Base-by-base conservation (phyloP, 2,329 filamentous ascomycete genomes). In the Botrytis medusae region DNA sequence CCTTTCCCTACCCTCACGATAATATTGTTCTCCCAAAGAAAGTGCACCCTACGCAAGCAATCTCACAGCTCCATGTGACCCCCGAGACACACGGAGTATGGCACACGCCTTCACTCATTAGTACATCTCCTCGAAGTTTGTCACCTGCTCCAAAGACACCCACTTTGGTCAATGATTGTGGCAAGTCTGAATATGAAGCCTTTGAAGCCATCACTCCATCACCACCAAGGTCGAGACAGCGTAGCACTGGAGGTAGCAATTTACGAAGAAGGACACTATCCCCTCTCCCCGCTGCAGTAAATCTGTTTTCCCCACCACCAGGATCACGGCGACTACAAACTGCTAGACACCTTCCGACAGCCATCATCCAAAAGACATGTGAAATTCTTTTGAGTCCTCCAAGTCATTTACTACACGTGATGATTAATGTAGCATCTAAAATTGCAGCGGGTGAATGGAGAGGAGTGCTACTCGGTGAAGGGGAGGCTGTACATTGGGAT, bases 361-460 rank as follows among this genome's bases (percentile, higher is more conserved):
- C 90, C 4, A 87, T 97, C 44, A 87, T 97, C 40, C 88, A 91
- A 72, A 95, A 93, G 82, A 94, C 94, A 0, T 90, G 89, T 75
- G 90, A 93, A 69, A 87, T 96, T 44, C 86, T 97, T 6, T 84
- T 97, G 22, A 90, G 92, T 0, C 94, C 94, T n/a, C 94, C 95
- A 0, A 88, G 91, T 48, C 90, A 95, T 78, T 87, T 97, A 2
- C 88, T 97, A 51, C 86, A 89, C 40, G 85, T 97, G 59, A 94
- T 97, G 86, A 87, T 97, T 7, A 90, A 90, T 72, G 93, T 97
- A 73, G 93, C 94, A 0, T 91, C 92, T 0, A 90, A 89, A 75
- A 93, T 97, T 75, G 87, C 90, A 1, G 85, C 86, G 44, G 89
- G 88, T 29, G 86, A 88, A 83, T 90, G 87, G 90, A 84, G 88